These are phyloP conservation scores for Yamadazyma buinensis DNA, from an alignment of 1,139 yeast genomes.

Conservation along the genomic window DNA sequence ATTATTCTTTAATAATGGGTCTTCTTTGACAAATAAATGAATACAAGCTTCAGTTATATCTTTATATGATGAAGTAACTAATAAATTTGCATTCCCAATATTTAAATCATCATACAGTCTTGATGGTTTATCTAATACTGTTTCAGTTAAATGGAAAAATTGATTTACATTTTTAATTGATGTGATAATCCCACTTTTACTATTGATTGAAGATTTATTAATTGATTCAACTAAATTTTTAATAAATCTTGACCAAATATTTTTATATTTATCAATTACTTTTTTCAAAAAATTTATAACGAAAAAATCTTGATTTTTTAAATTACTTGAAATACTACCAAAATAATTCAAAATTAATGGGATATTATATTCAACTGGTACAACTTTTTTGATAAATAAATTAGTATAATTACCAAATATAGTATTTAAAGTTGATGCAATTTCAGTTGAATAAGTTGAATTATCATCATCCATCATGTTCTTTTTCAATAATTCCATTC, in stretches of 20 bases:
- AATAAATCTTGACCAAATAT: slow-evolving; percentile 59
- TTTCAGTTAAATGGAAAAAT: slow-evolving; percentile 32
- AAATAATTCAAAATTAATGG: slow-evolving; percentile 39
- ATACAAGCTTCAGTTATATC: slow-evolving; percentile 32
- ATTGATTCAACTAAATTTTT: slow-evolving; percentile 52
- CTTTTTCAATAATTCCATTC: slow-evolving; percentile 25
- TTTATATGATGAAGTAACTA: slow-evolving; percentile 42
- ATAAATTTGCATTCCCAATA: slow-evolving; percentile 23
- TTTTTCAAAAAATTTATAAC: slow-evolving; percentile 48
- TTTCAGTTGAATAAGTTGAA: slow-evolving; percentile 44
- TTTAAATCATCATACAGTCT: slow-evolving; percentile 17
- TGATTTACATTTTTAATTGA: slow-evolving; percentile 32
- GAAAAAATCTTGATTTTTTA: slow-evolving; percentile 65
- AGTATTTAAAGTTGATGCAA: slow-evolving; percentile 47
- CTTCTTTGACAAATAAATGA: slow-evolving; percentile 37
- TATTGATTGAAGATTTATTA: slow-evolving; percentile 44
- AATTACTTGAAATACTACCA: slow-evolving; percentile 35
- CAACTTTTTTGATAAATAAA: slow-evolving; percentile 32
- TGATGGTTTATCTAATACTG: slow-evolving; percentile 24
- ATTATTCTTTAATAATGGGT: slow-evolving; percentile 41
- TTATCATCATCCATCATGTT: slow-evolving; percentile 18
- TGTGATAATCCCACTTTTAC: slow-evolving; percentile 40
- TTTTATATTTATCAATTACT: slow-evolving; percentile 47
- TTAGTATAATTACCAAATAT: slow-evolving; percentile 52
- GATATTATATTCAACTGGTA: slow-evolving; percentile 34